These are phyloP conservation scores for Xylaria telfairii DNA, from an alignment of 495 filamentous ascomycete species.

Conservation along the genomic window DNA sequence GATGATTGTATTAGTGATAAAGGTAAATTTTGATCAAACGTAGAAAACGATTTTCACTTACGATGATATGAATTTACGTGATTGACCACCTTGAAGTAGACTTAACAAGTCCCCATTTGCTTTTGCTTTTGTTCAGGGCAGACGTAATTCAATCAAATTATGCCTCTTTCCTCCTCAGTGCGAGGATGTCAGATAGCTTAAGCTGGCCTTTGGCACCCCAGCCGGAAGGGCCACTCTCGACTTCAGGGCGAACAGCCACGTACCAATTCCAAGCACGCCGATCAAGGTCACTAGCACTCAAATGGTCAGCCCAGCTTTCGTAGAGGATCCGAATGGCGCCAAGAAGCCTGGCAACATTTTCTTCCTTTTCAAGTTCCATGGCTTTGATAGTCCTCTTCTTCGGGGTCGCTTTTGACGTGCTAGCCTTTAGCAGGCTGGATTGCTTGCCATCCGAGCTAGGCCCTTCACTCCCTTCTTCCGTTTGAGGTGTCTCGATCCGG, in stretches of 20 bases:
- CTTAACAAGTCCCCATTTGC: not conserved
- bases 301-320: conserved; percentile 67
- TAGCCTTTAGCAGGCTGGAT: conserved; percentile 2
- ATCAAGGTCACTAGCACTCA: conserved; percentile 69
- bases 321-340: conserved; percentile 71
- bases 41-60: not conserved
- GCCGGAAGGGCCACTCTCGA: conserved; percentile 71
- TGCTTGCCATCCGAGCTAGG: conserved; percentile 6
- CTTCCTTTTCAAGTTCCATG: conserved; percentile 62
- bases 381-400: conserved; percentile 52
- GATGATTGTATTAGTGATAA: not conserved
- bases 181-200: conserved; percentile 68
- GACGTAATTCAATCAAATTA: not conserved
- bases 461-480: conserved; percentile 3
- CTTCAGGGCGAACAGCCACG: conserved; percentile 71
- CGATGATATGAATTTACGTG: not conserved
- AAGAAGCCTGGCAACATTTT: conserved; percentile 70
- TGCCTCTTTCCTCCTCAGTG: conserved; percentile 56
- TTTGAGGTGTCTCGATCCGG: conserved; percentile 20
- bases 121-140: not conserved
- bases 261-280: conserved; percentile 83
- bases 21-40: not conserved
- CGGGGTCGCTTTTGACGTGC: conserved; percentile 25
- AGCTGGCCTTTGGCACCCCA: conserved; percentile 83
- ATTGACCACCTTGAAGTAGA: not conserved